Base-by-base conservation (phyloP, 345 rosid species). In the Citrus inodora region DNA sequence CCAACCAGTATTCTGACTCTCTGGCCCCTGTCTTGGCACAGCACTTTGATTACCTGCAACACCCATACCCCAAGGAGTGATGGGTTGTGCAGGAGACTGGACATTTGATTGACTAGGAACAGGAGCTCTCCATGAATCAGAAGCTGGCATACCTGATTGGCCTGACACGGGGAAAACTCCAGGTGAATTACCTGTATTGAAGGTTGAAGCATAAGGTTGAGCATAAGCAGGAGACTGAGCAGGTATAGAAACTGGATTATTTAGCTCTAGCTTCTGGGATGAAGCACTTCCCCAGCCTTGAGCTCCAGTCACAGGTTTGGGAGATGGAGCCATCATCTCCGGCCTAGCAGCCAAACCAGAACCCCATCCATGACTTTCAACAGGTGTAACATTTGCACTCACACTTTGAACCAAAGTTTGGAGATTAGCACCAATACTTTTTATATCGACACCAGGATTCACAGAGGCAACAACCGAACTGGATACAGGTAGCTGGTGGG, bases 121-220 rank as follows among this genome's bases (percentile, higher is more conserved):
- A 16, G 85, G 82, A 66, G 87, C 89, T 83, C 92, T 89, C 94
- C 95, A 95, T 25, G 89, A 65, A 83, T 89, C 92, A 69, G 92
- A 87, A 67, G 90, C 56, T 16, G 80, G 81, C 83, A 87, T 80
- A 71, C 76, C 82, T 5, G 81, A 77, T 62, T 86, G 84, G 53
- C 81, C 87, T 33, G 85, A 85, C 22, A 84, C 76, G 14, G 87
- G 87, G 46, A 85, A 82, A 75, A 33, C 82, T 63, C 80, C 86
- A 76, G 74, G 77, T 56, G 88, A 83, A 79, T 83, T 78, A 71
- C 77, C 78, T 3, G 86, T 64, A 68, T 73, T 79, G 67, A 83
- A 86, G 71, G 91, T 78, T 42, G 85, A 67, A 76, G 91, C 77
- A 71, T 83, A 72, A 75, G 73, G 81, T 63, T 86, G 92, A 76